Evolutionary conservation across 2,329 filamentous ascomycete genomes (phyloP).

Genomic region (Fusarium sp.): DNA sequence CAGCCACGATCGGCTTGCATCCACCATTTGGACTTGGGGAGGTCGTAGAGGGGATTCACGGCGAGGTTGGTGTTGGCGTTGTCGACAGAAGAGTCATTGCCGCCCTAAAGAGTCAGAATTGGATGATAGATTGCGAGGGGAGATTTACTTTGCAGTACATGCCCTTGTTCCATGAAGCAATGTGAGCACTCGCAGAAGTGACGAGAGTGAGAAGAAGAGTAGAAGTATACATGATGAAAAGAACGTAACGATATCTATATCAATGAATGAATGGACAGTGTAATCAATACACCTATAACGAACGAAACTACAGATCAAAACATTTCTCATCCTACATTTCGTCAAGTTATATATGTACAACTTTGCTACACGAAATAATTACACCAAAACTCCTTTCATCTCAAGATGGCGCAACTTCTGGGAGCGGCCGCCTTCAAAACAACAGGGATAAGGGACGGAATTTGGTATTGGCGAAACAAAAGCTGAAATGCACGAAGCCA

Average conservation of each 20-base stretch:
- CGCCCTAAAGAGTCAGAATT: conserved; percentile 35
- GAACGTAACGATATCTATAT: background rate
- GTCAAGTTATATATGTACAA: conserved; percentile 4
- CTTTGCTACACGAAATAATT: background rate
- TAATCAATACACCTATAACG: conserved; percentile 33
- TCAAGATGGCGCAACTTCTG: conserved; percentile 16
- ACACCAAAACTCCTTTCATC: conserved; percentile 32
- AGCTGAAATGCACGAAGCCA: conserved; percentile 7
- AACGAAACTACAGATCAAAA: conserved; percentile 14
- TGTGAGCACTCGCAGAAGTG: conserved; percentile 37
- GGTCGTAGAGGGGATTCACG: conserved; percentile 57
- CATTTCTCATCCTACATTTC: background rate
- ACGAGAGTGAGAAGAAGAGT: conserved; percentile 32
- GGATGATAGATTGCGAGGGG: accelerated
- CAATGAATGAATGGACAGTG: conserved; percentile 29
- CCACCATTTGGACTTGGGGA: conserved; percentile 59
- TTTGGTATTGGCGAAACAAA: conserved; percentile 26
- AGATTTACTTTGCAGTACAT: conserved; percentile 42
- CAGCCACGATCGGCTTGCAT: conserved; percentile 60
- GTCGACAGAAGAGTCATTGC: conserved; percentile 46
- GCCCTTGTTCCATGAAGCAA: conserved; percentile 42
- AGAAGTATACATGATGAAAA: conserved; percentile 33
- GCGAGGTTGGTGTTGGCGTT: conserved; percentile 55
- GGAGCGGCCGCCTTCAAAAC: conserved; percentile 31
- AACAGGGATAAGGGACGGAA: conserved; percentile 12